Percentiles rank a stretch among this genome's conserved stretches.
phyloP scores from a whole-genome alignment of 202 grass and related monocot genomes.

The Zoysia matrella region DNA sequence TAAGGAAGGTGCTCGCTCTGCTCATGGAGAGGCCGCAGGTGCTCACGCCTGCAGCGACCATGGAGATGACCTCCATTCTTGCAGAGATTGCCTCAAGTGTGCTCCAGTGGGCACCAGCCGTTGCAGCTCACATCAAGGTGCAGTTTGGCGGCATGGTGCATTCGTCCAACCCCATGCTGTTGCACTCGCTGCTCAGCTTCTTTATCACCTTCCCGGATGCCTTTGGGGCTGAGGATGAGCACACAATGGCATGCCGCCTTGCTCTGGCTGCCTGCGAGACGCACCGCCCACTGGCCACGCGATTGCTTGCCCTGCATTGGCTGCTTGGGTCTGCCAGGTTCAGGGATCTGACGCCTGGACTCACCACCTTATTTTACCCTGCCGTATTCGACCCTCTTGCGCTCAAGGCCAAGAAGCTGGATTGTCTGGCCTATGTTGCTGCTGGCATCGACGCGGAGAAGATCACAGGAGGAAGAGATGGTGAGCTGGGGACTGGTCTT shows the following conservation, averaged over 20 bases:
- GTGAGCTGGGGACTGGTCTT: slow-evolving; percentile 32
- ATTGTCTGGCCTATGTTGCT: slow-evolving; percentile 64
- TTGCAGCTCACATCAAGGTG: slow-evolving; percentile 82
- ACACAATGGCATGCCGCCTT: slow-evolving; percentile 56
- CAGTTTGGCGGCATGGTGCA: slow-evolving; percentile 80
- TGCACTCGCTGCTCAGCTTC: slow-evolving; percentile 74
- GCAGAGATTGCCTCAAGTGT: slow-evolving; percentile 60
- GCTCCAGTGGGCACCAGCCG: slow-evolving; percentile 66
- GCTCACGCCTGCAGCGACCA: slow-evolving; percentile 69
- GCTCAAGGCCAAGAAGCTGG: slow-evolving; percentile 89
- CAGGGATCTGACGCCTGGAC: slow-evolving; percentile 35
- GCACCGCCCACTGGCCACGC: slow-evolving; percentile 57
- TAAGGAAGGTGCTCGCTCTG: slow-evolving; percentile 75
- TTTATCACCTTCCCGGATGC: slow-evolving; percentile 68
- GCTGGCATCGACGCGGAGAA: slow-evolving; percentile 34
- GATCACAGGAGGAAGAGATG: slow-evolving; percentile 24
- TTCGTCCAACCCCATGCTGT: slow-evolving; percentile 68
- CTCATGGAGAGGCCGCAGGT: slow-evolving; percentile 80
- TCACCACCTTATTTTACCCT: slow-evolving; percentile 61
- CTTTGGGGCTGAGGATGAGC: slow-evolving; percentile 69
- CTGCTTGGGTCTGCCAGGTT: slow-evolving; percentile 61
- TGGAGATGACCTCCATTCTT: slow-evolving; percentile 67
- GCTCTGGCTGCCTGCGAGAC: slow-evolving; percentile 61
- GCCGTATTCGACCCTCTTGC: slow-evolving; percentile 76
- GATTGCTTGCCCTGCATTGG: slow-evolving; percentile 87